phyloP scores from a whole-genome alignment of 2,329 filamentous ascomycete species.

The Monascus ruber region DNA sequence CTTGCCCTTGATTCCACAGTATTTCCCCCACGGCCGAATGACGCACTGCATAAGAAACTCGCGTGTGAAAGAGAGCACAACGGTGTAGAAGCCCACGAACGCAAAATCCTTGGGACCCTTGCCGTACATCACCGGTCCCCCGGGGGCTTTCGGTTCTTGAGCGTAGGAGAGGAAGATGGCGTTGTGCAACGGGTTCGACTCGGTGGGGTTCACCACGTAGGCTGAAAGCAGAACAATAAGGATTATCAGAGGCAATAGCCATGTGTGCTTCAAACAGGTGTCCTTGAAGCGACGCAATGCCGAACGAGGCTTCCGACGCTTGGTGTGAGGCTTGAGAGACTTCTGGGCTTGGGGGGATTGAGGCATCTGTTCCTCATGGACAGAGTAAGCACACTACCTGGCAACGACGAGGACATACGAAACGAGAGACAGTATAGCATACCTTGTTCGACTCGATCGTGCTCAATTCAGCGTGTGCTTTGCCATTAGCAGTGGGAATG shows the following conservation, averaged over 20 bases:
- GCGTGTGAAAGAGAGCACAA: conserved; percentile 84
- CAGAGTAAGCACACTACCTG: conserved; percentile 2
- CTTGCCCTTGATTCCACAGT: conserved; percentile 56
- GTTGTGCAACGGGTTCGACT: conserved; percentile 65
- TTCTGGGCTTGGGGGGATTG: conserved; percentile 16
- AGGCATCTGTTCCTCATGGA: conserved; percentile 9
- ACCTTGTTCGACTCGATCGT: neutral
- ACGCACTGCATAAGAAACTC: conserved; percentile 93
- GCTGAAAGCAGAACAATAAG: conserved; percentile 51
- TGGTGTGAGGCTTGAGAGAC: conserved; percentile 25
- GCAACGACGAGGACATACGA: neutral
- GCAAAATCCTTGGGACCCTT: conserved; percentile 81
- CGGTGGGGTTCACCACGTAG: conserved; percentile 65
- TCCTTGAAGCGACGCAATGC: conserved; percentile 33
- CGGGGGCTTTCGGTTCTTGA: conserved; percentile 44
- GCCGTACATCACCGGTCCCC: conserved; percentile 58
- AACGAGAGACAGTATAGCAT: neutral
- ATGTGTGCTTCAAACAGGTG: conserved; percentile 42
- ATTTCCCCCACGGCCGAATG: conserved; percentile 62
- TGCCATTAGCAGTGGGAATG: neutral
- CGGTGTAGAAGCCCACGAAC: conserved; percentile 78
- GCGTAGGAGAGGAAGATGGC: conserved; percentile 88
- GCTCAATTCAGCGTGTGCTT: no score
- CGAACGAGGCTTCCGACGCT: conserved; percentile 34
- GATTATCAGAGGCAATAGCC: conserved; percentile 58